Evolutionary conservation across 2,329 filamentous ascomycete genomes (phyloP).

Genomic region (Ophiocordyceps camponoti-saundersi): DNA sequence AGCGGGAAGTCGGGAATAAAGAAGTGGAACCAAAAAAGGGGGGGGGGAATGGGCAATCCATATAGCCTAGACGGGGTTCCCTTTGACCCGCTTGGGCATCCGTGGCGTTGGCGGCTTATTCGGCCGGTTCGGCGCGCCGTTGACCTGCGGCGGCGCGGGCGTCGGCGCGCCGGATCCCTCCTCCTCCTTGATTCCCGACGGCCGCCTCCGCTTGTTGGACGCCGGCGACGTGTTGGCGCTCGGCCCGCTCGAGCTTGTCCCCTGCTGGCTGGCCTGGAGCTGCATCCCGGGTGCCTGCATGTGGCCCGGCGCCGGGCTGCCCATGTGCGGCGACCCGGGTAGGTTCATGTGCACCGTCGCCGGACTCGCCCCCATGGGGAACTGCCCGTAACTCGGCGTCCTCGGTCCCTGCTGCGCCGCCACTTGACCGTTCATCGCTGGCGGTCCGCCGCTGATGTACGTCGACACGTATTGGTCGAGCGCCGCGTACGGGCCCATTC

Average conservation of each 20-base stretch:
- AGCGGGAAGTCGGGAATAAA: too few relatives aligned
- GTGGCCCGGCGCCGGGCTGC: constrained; percentile 42
- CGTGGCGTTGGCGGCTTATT: constrained; percentile 41
- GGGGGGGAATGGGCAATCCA: constrained; percentile 7
- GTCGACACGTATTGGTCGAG: constrained; percentile 41
- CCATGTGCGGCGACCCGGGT: constrained; percentile 42
- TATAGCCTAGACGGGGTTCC: constrained; percentile 18
- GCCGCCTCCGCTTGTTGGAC: constrained; percentile 40
- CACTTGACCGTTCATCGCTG: constrained; percentile 28
- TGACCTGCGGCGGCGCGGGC: constrained; percentile 28
- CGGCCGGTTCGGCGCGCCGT: constrained; percentile 29
- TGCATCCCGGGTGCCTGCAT: constrained; percentile 52
- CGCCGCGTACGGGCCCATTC: constrained; percentile 37
- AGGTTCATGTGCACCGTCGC: constrained; percentile 42
- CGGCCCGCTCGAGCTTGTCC: constrained; percentile 46
- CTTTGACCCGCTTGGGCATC: constrained; percentile 37
- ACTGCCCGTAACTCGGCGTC: constrained; percentile 39
- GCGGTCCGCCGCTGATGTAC: constrained; percentile 23
- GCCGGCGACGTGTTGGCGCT: constrained; percentile 51
- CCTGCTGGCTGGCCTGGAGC: constrained; percentile 50
- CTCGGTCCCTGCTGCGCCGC: constrained; percentile 28
- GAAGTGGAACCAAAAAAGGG: constrained; percentile 12
- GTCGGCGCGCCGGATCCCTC: constrained; percentile 32
- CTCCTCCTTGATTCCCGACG: constrained; percentile 43
- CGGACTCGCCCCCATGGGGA: constrained; percentile 42